Evolutionary conservation across 345 rosid species (phyloP), one percentile per base, ranked within the genome.

Genomic region (Salix koriyanagi): DNA sequence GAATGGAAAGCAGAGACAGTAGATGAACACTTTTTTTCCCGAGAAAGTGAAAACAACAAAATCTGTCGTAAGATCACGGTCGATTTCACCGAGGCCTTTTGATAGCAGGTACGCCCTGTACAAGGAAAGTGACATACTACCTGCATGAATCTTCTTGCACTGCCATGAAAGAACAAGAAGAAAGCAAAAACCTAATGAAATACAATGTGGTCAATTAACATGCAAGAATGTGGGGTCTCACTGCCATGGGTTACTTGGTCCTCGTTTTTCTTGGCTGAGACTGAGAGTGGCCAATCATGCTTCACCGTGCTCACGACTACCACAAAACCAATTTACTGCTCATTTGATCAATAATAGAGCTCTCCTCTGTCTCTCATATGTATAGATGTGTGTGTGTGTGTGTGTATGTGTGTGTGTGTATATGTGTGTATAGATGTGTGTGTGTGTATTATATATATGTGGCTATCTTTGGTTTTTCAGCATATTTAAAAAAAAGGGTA

Each of bases 321-420:
- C 84, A 81, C 83, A 70, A 37, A 36, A 71, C 50, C 72, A 18
- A 50, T 73, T 68, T 28, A 26, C 79, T 67, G 83, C 78, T 18
- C 69, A 12, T n/a, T 36, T 34, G 62, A 10, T 67, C 36, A 14
- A 32, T 68, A 19, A 21, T 32, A 11, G 14, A 42, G 14, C 46
- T 10, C 14, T 41, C 44, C 11, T 39, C 37, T 34, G 7, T 5
- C 37, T 5, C 37, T 0, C 37, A 36, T 5, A 34, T 4, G 34
- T 32, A 32, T 3, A 32, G 34, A 32, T 32, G 34, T 32, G 34
- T 32, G 34, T 32, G 34, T 32, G 34, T 32, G 34, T 32, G 32
- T 30, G 32, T 30, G 32, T 30, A 0, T 2, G 0, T 30, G 0
- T 32, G 4, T 32, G 4, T 32, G 34, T 32, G 5, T 28, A 28